Evolutionary conservation across 2,329 filamentous ascomycete genomes (phyloP).

Genomic region (Hypomyces rosellus): DNA sequence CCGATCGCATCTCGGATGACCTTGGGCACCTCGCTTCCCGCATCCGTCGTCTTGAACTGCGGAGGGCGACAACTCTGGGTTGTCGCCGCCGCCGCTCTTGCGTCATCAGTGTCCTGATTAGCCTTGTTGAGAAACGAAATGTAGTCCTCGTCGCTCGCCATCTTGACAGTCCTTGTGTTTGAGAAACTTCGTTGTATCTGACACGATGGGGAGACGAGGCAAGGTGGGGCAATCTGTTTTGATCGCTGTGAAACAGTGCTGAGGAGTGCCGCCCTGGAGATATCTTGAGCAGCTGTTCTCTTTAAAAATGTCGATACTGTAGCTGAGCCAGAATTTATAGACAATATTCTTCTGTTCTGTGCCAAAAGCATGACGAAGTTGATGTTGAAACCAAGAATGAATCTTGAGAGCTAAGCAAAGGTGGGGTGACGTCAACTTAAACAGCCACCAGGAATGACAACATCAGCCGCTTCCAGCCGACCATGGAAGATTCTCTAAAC

Average conservation of each 20-base stretch:
- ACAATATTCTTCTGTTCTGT: too few species aligned
- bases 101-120: constrained; percentile 66
- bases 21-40: constrained; percentile 54
- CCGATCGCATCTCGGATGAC: constrained; percentile 44
- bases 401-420: constrained; percentile 2
- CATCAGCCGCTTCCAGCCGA: too few species aligned
- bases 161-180: constrained; percentile 29
- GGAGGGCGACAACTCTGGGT: constrained; percentile 15
- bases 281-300: too few species aligned
- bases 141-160: constrained; percentile 78
- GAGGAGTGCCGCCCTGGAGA: too few species aligned
- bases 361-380: too few species aligned
- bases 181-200: constrained; percentile 1
- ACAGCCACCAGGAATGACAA: background rate
- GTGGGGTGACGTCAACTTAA: constrained; percentile 26
- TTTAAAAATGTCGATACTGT: too few species aligned
- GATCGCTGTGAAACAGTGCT: too few species aligned
- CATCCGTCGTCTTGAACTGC: constrained; percentile 47
- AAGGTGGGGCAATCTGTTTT: too few species aligned
- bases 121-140: constrained; percentile 80
- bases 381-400: too few species aligned
- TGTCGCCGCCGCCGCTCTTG: constrained; percentile 13
- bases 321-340: too few species aligned
- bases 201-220: too few species aligned
- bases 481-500: too few species aligned